Evolutionary conservation across 2,329 filamentous ascomycete genomes (phyloP).

Genomic region (Trichophaea hybrida): DNA sequence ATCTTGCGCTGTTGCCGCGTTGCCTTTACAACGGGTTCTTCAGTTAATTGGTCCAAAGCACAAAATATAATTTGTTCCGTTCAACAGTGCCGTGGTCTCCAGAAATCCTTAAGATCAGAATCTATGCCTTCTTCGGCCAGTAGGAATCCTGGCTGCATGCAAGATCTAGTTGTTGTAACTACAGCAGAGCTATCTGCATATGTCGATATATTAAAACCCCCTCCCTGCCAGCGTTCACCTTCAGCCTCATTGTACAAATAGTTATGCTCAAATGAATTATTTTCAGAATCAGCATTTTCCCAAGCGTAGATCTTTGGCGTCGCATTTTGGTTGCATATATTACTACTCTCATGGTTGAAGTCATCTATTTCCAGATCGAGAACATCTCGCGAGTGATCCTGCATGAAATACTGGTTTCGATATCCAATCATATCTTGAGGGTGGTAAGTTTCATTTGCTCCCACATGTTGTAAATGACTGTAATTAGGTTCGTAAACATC

Average conservation of each 20-base stretch:
- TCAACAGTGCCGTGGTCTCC: not conserved
- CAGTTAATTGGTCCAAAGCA: not conserved
- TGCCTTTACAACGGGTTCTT: not conserved
- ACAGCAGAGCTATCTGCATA: not conserved
- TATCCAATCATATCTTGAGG: not conserved
- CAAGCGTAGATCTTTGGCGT: not conserved
- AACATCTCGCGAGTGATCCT: not conserved
- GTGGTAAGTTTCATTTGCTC: not conserved
- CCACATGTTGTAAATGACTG: not conserved
- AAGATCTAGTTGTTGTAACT: not conserved
- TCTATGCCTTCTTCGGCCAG: not conserved
- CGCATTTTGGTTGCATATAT: not conserved
- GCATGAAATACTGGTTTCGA: not conserved
- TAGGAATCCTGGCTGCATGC: not conserved
- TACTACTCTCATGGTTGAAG: not conserved
- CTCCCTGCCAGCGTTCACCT: not conserved
- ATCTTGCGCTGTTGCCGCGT: not conserved
- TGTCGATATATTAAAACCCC: not conserved
- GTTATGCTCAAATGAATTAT: not conserved
- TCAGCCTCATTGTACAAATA: not conserved
- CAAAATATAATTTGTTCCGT: not conserved
- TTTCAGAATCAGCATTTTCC: not conserved
- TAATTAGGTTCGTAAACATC: not conserved
- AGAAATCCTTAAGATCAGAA: not conserved
- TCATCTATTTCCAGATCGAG: not conserved